phyloP scores from a whole-genome alignment of 2,329 filamentous ascomycete genomes.

The Trichoderma gracile region DNA sequence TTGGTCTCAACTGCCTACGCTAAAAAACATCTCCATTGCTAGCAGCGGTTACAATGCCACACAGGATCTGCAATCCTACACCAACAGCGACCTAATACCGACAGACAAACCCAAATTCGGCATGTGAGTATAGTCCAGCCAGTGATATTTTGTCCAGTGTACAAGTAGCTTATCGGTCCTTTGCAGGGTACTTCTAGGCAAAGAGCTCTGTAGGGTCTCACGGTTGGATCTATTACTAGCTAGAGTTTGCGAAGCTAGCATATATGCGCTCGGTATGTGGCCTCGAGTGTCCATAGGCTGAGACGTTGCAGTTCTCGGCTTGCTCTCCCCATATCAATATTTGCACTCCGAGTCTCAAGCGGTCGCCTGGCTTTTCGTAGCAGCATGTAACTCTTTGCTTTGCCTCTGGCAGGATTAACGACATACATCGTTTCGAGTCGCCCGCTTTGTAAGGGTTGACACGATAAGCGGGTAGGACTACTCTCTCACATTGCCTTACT shows the following conservation, averaged over 20 bases:
- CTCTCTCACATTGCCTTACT: too few relatives aligned
- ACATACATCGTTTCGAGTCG: too few relatives aligned
- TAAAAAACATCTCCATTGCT: not conserved
- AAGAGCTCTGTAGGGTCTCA: not conserved
- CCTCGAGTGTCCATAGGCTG: not conserved
- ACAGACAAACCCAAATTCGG: not conserved
- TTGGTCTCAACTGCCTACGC: not conserved
- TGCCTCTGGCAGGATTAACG: too few relatives aligned
- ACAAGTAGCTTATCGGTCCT: not conserved
- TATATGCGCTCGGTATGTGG: not conserved
- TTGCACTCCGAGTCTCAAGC: too few relatives aligned
- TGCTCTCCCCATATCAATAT: not conserved
- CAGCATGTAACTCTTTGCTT: not conserved
- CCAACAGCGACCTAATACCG: too few relatives aligned
- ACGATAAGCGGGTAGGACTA: too few relatives aligned
- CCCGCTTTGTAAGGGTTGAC: too few relatives aligned
- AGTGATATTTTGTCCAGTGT: not conserved
- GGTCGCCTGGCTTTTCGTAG: too few relatives aligned
- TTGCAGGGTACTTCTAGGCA: not conserved
- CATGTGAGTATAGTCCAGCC: not conserved
- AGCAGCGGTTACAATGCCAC: not conserved
- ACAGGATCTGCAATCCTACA: not conserved
- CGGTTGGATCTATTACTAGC: not conserved
- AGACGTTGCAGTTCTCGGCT: too few relatives aligned
- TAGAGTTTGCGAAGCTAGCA: not conserved